Evolutionary conservation across 176 grass and related monocot genomes (phyloP), one percentile per base, ranked within the genome.

Genomic region (Eleusine indica): DNA sequence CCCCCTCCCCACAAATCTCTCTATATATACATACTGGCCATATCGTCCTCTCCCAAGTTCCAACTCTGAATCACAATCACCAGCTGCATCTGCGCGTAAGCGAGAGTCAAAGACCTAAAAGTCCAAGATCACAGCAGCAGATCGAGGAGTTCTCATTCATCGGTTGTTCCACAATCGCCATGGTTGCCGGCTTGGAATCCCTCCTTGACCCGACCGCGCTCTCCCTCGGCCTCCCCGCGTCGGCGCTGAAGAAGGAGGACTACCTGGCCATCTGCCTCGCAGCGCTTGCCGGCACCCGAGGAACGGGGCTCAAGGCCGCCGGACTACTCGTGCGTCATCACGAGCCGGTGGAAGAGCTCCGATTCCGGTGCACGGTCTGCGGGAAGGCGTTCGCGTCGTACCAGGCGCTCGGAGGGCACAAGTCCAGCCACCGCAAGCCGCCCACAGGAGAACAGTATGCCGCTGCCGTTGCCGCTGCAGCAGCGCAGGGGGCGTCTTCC

Each of bases 351-450:
- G 18, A 89, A 73, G 89, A 93, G 64, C 89, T 78, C 7, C 56
- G 73, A 4, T 94, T 93, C 82, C 84, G 51, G 66, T 97, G 94
- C 80, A 56, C 92, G 2, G 76, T 94, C 62, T 97, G 94, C 54
- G 89, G 92, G 18, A 97, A 94, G 81, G 83, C 87, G 11, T 97
- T 97, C 77, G 53, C 79, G 44, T 94, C 94, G 13, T 94, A 94
- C 80, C 94, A 97, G 82, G 94, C 94, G 22, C 83, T 97, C 41
- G 94, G 94, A 4, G 94, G 94, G 1, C 94, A 97, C 89, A 97
- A 97, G 77, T 97, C 94, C 5, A 97, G 94, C 87, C 94, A 97
- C 87, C 94, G 94, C 14, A 84, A 82, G 61, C 87, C 79, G 13
- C 51, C 79, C 1, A 62, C 79, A 8, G 73, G 39, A 11, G 67